Percentiles rank a stretch among this genome's conserved stretches.
Evolutionary conservation across 495 filamentous ascomycete species (phyloP).

Genomic region (Penicillium lividum): DNA sequence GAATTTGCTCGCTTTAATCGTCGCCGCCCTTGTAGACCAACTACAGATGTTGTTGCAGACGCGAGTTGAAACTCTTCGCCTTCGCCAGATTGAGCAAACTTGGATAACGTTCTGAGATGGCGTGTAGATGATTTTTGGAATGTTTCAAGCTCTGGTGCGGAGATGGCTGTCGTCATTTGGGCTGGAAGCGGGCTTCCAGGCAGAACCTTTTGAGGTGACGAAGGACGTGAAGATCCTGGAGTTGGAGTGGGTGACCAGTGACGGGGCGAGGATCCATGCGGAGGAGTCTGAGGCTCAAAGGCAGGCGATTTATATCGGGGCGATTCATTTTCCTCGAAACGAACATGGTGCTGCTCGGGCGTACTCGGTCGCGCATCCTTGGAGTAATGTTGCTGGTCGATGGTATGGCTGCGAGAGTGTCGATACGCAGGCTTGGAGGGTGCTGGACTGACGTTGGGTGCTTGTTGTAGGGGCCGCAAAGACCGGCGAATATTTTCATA

Average conservation of each 20-base stretch:
- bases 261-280: constrained; percentile 34
- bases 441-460: constrained; percentile 54
- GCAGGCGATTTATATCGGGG: constrained; percentile 26
- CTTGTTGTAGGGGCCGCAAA: constrained; percentile 72
- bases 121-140: constrained; percentile 83
- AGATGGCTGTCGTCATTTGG: constrained; percentile 49
- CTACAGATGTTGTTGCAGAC: constrained; percentile 75
- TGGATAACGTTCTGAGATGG: constrained; percentile 86
- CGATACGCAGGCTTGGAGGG: constrained; percentile 32
- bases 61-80: constrained; percentile 78
- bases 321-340: constrained; percentile 38
- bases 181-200: constrained; percentile 45
- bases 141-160: constrained; percentile 70
- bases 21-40: constrained; percentile 79
- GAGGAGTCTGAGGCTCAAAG: constrained; percentile 33
- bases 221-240: constrained; percentile 35
- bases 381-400: constrained; percentile 39
- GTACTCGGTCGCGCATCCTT: constrained; percentile 39
- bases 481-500: constrained; percentile 76
- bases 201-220: constrained; percentile 42
- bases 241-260: constrained; percentile 31
- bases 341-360: constrained; percentile 30
- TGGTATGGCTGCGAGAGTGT: constrained; percentile 47
- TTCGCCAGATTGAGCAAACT: constrained; percentile 72
- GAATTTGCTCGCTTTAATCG: constrained; percentile 76